phyloP scores from a whole-genome alignment of 805 yeast species.

The Monosporozyma siamensis region DNA sequence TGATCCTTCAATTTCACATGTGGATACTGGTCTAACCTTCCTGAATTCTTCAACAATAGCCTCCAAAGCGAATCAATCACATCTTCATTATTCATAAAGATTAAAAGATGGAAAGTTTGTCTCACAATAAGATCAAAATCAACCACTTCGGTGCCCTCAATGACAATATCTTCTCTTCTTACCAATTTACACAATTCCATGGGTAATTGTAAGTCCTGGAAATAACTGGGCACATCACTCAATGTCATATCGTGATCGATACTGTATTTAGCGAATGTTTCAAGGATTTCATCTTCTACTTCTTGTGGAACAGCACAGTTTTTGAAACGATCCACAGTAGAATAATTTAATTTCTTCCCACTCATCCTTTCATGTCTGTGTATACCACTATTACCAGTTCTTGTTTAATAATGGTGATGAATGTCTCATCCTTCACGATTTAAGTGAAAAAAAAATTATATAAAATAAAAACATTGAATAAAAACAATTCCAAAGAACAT shows the following conservation, averaged over 20 bases:
- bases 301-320: conserved; percentile 32
- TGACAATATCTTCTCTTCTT: conserved; percentile 22
- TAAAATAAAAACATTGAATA: no score
- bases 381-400: not conserved
- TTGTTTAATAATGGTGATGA: no score
- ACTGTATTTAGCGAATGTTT: conserved; percentile 34
- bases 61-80: conserved; percentile 36
- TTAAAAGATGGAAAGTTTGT: conserved; percentile 34
- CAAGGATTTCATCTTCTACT: conserved; percentile 38
- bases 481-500: no score
- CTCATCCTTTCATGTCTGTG: not conserved
- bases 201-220: conserved; percentile 28
- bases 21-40: conserved; percentile 18
- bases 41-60: conserved; percentile 25
- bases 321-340: conserved; percentile 23
- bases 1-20: conserved; percentile 14
- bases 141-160: conserved; percentile 36
- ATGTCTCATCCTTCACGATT: no score
- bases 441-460: no score
- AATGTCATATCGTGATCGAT: conserved; percentile 35
- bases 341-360: not conserved
- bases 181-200: conserved; percentile 24
- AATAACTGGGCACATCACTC: conserved; percentile 24
- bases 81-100: conserved; percentile 32
- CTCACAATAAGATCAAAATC: conserved; percentile 40